Evolutionary conservation across 345 rosid species (phyloP).

Genomic region (Reutealis trisperma): DNA sequence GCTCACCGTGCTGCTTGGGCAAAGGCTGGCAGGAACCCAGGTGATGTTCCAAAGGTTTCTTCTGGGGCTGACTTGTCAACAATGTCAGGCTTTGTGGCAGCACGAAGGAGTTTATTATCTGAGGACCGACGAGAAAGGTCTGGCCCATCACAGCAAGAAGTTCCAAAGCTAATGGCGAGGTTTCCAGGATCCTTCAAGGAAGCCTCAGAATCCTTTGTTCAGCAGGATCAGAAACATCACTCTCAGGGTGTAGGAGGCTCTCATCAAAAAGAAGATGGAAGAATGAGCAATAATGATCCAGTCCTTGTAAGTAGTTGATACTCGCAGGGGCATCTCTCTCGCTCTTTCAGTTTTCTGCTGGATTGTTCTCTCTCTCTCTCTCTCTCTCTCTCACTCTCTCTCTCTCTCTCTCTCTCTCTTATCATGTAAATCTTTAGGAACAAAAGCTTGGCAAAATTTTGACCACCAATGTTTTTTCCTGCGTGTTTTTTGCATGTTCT

Average conservation of each 20-base stretch:
- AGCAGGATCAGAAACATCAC: constrained; percentile 57
- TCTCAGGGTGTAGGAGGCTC: constrained; percentile 39
- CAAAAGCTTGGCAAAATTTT: neutral
- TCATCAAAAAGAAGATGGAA: constrained; percentile 60
- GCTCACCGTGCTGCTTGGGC: constrained; percentile 77
- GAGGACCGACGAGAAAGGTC: constrained; percentile 57
- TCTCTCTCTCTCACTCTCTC: neutral
- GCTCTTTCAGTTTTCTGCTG: neutral
- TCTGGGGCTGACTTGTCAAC: constrained; percentile 57
- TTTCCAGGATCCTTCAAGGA: constrained; percentile 96
- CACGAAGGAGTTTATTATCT: constrained; percentile 60
- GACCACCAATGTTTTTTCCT: neutral
- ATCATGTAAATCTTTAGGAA: neutral
- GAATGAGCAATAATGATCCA: constrained; percentile 64
- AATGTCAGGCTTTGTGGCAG: constrained; percentile 53
- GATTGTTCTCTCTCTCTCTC: neutral
- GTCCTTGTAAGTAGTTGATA: constrained; percentile 59
- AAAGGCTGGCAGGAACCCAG: constrained; percentile 60
- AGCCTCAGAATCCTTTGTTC: constrained; percentile 57
- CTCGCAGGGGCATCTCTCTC: too few species aligned
- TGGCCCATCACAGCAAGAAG: constrained; percentile 51
- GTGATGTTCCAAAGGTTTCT: constrained; percentile 64
- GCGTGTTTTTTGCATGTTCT: neutral
- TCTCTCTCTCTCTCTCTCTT: neutral
- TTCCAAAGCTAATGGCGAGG: constrained; percentile 62